A percentile compares a stretch with the other conserved stretches of the same genome.
Evolutionary conservation across 169 alveolate species (phyloP).

Genomic region (Neospora caninum): DNA sequence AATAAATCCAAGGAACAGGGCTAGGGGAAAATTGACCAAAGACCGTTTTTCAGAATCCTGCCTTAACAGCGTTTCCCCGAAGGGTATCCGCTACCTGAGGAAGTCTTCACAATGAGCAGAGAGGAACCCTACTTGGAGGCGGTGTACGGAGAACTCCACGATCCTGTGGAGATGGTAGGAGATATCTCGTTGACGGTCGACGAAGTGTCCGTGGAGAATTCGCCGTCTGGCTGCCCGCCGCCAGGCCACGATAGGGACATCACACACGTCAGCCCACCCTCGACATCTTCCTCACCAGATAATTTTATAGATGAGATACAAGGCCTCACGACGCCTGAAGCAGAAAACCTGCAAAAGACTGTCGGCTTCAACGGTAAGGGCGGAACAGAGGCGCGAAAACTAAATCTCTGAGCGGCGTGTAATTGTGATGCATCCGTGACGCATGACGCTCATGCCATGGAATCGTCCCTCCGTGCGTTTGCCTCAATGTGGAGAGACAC

Average conservation of each 20-base stretch:
- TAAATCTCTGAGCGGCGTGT: too few relatives aligned
- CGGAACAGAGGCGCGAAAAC: not conserved
- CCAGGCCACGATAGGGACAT: not conserved
- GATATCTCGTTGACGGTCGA: constrained; percentile 18
- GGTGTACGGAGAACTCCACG: not conserved
- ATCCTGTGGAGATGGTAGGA: not conserved
- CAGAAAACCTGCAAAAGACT: constrained; percentile 75
- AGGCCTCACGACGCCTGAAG: constrained; percentile 89
- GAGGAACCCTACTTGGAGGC: constrained; percentile 31
- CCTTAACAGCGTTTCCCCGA: too few relatives aligned
- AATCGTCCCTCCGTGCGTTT: too few relatives aligned
- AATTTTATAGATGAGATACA: not conserved
- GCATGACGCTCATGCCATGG: too few relatives aligned
- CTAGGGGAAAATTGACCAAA: too few relatives aligned
- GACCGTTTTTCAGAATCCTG: too few relatives aligned
- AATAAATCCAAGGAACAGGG: too few relatives aligned
- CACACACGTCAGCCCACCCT: not conserved
- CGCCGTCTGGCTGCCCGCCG: not conserved
- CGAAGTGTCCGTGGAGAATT: not conserved
- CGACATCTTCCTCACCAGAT: not conserved
- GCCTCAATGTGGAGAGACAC: too few relatives aligned
- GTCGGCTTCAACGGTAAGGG: constrained; percentile 40
- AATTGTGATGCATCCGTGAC: too few relatives aligned
- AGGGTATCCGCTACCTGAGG: not conserved
- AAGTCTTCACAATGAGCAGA: not conserved